phyloP scores from a whole-genome alignment of 2,329 filamentous ascomycete species.

The Fragosphaeria purpurea region DNA sequence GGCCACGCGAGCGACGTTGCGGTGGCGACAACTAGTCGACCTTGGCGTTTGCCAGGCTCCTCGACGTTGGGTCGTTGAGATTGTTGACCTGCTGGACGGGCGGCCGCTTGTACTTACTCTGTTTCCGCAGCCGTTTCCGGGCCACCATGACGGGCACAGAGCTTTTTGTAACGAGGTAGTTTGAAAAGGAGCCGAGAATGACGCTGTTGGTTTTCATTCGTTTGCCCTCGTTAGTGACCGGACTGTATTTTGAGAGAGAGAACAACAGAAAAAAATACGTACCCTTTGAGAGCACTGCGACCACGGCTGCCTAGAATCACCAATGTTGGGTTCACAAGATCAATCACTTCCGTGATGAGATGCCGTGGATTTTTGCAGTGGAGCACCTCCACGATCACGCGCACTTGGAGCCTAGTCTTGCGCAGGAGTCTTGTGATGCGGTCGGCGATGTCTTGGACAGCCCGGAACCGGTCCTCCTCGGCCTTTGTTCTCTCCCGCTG shows the following conservation, averaged over 20 bases:
- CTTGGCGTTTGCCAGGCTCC: constrained; percentile 61
- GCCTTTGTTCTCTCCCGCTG: constrained; percentile 45
- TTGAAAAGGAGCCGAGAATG: constrained; percentile 90
- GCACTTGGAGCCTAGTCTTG: constrained; percentile 85
- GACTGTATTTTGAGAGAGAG: background rate
- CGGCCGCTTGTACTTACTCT: constrained; percentile 67
- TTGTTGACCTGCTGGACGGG: constrained; percentile 73
- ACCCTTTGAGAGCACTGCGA: constrained; percentile 87
- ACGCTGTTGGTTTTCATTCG: constrained; percentile 45
- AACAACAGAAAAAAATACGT: constrained; percentile 24
- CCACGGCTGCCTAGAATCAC: constrained; percentile 90
- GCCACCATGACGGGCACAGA: constrained; percentile 98
- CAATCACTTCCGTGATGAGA: constrained; percentile 94
- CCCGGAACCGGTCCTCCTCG: constrained; percentile 70
- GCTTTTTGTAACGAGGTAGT: constrained; percentile 94
- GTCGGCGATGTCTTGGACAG: constrained; percentile 75
- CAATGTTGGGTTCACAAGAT: constrained; percentile 79
- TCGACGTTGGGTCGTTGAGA: constrained; percentile 57
- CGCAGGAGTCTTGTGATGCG: constrained; percentile 75
- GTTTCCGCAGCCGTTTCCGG: constrained; percentile 77
- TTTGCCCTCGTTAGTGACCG: background rate
- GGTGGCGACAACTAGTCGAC: constrained; percentile 49
- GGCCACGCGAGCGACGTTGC: too few species aligned
- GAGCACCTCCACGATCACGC: constrained; percentile 89
- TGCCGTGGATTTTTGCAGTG: constrained; percentile 98